phyloP scores from a whole-genome alignment of 768 basidiomycete genomes.

The Macrolepiota dolichaula region DNA sequence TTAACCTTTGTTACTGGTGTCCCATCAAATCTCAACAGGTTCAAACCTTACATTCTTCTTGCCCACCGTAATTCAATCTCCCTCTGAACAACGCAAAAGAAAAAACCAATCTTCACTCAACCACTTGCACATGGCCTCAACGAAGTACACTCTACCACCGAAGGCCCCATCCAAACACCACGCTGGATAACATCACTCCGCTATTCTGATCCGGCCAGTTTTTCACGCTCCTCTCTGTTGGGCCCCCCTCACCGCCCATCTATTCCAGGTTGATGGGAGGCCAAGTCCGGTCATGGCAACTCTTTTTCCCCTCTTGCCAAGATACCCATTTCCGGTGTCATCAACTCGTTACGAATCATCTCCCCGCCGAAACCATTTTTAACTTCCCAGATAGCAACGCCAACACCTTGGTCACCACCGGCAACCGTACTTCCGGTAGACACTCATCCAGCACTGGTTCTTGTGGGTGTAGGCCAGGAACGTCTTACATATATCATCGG shows the following conservation, averaged over 20 bases:
- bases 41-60: neutral
- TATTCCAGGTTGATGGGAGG: conserved; percentile 90
- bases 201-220: conserved; percentile 84
- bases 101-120: conserved; percentile 90
- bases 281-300: conserved; percentile 83
- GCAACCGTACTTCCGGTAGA: conserved; percentile 13
- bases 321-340: conserved; percentile 68
- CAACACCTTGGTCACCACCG: conserved; percentile 11
- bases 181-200: conserved; percentile 89
- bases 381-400: conserved; percentile 27
- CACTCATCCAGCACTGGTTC: conserved; percentile 45
- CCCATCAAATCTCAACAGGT: neutral
- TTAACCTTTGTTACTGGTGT: conserved; percentile 87
- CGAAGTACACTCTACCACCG: conserved; percentile 65
- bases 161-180: conserved; percentile 72
- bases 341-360: conserved; percentile 88
- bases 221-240: neutral
- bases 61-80: conserved; percentile 67
- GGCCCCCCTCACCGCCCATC: neutral
- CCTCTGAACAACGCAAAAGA: conserved; percentile 89
- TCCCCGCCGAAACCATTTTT: conserved; percentile 48
- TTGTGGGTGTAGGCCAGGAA: conserved; percentile 85
- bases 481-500: conserved; percentile 68
- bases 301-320: conserved; percentile 69
- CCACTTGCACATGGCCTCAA: conserved; percentile 86